phyloP scores from a whole-genome alignment of 257 asterid species.

The Salvia splendens region DNA sequence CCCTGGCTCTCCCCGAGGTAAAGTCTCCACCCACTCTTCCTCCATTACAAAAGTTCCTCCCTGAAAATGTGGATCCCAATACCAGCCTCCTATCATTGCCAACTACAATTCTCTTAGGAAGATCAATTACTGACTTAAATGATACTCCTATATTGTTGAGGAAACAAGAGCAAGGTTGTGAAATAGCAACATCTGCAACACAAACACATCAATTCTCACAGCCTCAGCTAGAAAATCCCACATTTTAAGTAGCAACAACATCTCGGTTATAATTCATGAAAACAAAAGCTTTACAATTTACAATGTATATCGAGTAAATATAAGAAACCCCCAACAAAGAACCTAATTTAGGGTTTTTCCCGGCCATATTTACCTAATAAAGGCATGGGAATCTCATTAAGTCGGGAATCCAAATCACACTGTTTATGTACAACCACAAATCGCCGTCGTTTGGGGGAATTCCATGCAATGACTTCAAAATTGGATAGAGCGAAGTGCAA shows the following conservation, averaged over 20 bases:
- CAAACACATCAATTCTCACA: constrained; percentile 15
- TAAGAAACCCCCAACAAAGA: background rate
- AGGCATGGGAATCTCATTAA: constrained; percentile 98
- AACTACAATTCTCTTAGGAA: constrained; percentile 35
- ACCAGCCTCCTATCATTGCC: constrained; percentile 54
- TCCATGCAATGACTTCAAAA: constrained; percentile 33
- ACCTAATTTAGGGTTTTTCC: background rate
- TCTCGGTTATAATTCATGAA: constrained; percentile 1
- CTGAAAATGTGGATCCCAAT: constrained; percentile 41
- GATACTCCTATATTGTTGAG: constrained; percentile 46
- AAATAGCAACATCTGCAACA: constrained; percentile 80
- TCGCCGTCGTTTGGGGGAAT: constrained; percentile 27
- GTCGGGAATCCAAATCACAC: constrained; percentile 44
- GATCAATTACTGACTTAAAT: constrained; percentile 47
- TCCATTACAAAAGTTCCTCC: constrained; percentile 43
- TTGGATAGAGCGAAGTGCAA: background rate
- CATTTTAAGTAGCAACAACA: background rate
- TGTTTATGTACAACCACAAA: constrained; percentile 25
- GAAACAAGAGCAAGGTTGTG: constrained; percentile 77
- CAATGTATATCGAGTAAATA: background rate
- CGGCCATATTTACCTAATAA: constrained; percentile 54
- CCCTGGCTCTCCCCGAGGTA: constrained; percentile 40
- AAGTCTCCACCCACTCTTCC: constrained; percentile 35
- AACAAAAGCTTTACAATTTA: background rate
- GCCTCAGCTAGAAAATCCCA: constrained; percentile 17